Percentiles rank a stretch among this genome's conserved stretches.
phyloP scores from a whole-genome alignment of 805 yeast species.

The Wickerhamomyces strasburgensis region DNA sequence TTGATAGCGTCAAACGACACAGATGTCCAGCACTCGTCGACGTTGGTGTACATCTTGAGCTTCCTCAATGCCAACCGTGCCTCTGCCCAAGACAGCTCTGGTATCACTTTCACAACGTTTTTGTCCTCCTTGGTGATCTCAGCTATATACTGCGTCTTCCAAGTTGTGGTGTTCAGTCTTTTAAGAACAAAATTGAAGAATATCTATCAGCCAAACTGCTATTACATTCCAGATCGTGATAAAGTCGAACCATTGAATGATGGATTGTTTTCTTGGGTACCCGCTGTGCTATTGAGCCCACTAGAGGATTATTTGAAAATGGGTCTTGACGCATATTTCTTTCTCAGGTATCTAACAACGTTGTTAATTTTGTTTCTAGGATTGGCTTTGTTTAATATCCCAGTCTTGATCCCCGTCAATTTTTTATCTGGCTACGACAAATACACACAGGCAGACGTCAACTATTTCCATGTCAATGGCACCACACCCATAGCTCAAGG shows the following conservation, averaged over 20 bases:
- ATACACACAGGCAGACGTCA: slow-evolving; percentile 16
- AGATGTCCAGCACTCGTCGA: slow-evolving; percentile 15
- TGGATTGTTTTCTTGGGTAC: slow-evolving; percentile 54
- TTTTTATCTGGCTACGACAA: slow-evolving; percentile 27
- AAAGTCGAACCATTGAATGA: slow-evolving; percentile 34
- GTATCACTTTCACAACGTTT: slow-evolving; percentile 52
- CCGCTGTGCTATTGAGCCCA: slow-evolving; percentile 35
- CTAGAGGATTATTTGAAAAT: slow-evolving; percentile 40
- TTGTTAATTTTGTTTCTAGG: slow-evolving; percentile 46
- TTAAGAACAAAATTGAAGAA: slow-evolving; percentile 31
- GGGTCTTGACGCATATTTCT: slow-evolving; percentile 75
- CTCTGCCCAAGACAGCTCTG: slow-evolving; percentile 52
- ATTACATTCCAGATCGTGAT: slow-evolving; percentile 34
- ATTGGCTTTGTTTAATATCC: slow-evolving; percentile 49
- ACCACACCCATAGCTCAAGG: slow-evolving; percentile 34
- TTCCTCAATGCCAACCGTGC: slow-evolving; percentile 50
- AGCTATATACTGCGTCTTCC: slow-evolving; percentile 46
- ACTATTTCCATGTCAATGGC: slow-evolving; percentile 20
- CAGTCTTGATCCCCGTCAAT: slow-evolving; percentile 64
- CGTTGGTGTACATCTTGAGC: slow-evolving; percentile 24
- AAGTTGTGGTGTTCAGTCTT: slow-evolving; percentile 38
- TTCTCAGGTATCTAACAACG: slow-evolving; percentile 54
- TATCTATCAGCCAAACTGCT: slow-evolving; percentile 54
- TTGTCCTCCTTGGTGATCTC: slow-evolving; percentile 53
- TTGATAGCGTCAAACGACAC: slow-evolving; percentile 5